Base-by-base conservation (phyloP, 2,329 filamentous ascomycete species). In the Fusarium circinatum region DNA sequence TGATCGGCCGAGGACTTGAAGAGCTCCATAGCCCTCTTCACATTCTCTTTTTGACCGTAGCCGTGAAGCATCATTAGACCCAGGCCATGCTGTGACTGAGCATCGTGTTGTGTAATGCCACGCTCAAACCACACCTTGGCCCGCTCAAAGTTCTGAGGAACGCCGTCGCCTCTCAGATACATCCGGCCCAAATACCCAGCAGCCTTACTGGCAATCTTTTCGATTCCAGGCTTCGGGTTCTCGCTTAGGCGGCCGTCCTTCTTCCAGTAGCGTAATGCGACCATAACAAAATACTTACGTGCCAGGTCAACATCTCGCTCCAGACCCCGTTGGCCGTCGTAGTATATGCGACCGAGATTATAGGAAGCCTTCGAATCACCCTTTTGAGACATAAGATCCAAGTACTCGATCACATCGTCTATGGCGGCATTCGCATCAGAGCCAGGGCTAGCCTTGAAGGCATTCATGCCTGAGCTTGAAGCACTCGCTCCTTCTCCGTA, bases 401-500 rank as follows among this genome's bases (percentile, higher is more conserved):
- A 86, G 77, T 98, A 99, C 80, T 99, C 96, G 67, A 99, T 90
- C 22, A 98, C 93, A 81, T 99, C 96, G 77, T 97, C 95, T 66
- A 98, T 90, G 22, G 94, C 93, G 3, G 95, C 94, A 78, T 97
- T 93, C 2, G 93, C 90, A 79, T 96, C 93, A 6, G 94, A 94
- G 73, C 93, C 92, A 3, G 91, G 88, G 63, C 91, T 90, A 26
- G 91, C 90, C 71, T 91, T 91, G 78, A 92, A 89, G 8, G 95
- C 94, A 79, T 97, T 95, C 64, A 89, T 88, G 9, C 96, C 96
- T 0, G 96, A 93, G 79, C 95, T 98, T 30, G 92, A 92, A 44
- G 92, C 94, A 80, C 96, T 98, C 18, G 96, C 96, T 8, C 96
- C 97, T 83, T 98, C 94, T 52, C 96, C 97, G 80, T 98, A 99